Evolutionary conservation across 441 rosid genomes (phyloP), one percentile per base, ranked within the genome.

Genomic region (Gossypium schwendimanii): DNA sequence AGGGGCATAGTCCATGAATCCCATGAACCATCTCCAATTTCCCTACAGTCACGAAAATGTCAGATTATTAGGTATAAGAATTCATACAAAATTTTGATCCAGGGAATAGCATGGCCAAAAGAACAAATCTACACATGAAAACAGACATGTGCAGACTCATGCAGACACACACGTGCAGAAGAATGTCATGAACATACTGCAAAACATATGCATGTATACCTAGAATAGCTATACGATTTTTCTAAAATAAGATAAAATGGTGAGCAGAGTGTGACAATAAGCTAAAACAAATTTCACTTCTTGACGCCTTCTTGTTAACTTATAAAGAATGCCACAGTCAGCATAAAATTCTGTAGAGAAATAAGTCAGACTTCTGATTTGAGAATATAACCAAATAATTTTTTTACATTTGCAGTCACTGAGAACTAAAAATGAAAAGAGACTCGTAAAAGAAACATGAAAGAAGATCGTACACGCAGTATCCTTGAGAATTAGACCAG

Each of bases 1-100:
- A 93, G 93, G 5, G 98, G 97, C 84, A 89, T 81, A 12, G 88
- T 84, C 96, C 97, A 93, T 28, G 98, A 93, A 83, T 93, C 97
- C 98, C 92, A 93, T 6, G 88, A 44, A 55, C 98, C 98, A 49
- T 91, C 88, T 71, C 98, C 97, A 78, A 91, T 91, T 79, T 89
- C 96, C 69, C 97, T 93, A 74, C 64, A 72, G 58, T 52, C 12
- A 53, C 11, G 10, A 4, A 54, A 33, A 50, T 28, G 72, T 55
- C n/a, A 74, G 60, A 66, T 23, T 33, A 53, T 67, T 41, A 36
- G 69, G 20, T 39, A 67, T 15, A 7, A 15, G 21, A 11, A 9
- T 10, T 55, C 26, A 41, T 24, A 44, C 12, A 57, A 9, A 69
- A 31, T 33, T 70, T 17, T 18, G 6, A 7, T 5, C 20, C 31